Base-by-base conservation (phyloP, 441 rosid species). In the Aquilaria agallochum region DNA sequence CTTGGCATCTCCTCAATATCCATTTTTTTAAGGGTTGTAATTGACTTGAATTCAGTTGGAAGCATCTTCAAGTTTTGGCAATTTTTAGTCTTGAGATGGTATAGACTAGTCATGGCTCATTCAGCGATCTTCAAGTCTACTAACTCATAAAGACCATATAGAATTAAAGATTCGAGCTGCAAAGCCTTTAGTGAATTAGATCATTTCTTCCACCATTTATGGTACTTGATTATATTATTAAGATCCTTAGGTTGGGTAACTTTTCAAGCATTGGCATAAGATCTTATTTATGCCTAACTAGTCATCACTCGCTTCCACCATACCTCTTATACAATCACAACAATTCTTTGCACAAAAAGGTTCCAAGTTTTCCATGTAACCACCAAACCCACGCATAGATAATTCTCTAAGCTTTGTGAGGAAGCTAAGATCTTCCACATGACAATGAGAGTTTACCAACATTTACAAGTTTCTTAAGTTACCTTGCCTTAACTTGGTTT, bases 241-340 rank as follows among this genome's bases (percentile, higher is more conserved):
- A 36, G 27, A 10, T n/a, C 49, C 48, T 60, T 2, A 61, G 50
- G 15, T 0, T 36, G 0, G 50, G 47, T 2, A 36, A 20, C 56
- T 61, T 40, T 40, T 42, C 65, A 3, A 62, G 58, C 4, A 51
- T 48, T 53, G 42, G 57, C 58, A 62, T 44, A 30, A 51, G 66
- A 36, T 62, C 58, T 46, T 53, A 50, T 2, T 53, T 58, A 6
- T 66, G 45, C 2, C 1, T 0, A 31, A 48, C 27, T 20, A 20
- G 27, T 20, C 27, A 20, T 20, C 27, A 1, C 27, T 1, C 27
- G 1, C 27, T 20, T 20, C 27, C 27, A 20, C 27, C 27, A 20
- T 20, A 20, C 27, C 27, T 20, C 27, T 20, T 20, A 20, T 20
- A 20, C 27, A 20, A 20, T 20, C 27, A 20, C 27, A 20, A 20